Conservation (phyloP, 1,284 basidiomycete species). For the Ganoderma multipileum region DNA sequence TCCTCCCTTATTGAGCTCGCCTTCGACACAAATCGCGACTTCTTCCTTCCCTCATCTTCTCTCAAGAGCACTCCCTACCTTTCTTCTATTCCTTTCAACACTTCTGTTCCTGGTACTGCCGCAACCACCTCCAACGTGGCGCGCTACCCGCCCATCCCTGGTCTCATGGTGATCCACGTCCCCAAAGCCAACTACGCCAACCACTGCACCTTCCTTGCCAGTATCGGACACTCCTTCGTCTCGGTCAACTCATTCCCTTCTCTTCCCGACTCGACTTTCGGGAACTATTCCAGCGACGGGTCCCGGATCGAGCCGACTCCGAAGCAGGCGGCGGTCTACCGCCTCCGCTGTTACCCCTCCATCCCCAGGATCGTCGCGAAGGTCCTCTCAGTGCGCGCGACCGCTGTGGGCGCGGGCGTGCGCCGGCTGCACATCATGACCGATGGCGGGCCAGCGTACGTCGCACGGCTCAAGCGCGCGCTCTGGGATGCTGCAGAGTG, state of each 20-base stretch:
- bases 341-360: constrained; percentile 55
- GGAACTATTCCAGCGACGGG: not conserved
- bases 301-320: not conserved
- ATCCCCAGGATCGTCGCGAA: constrained; percentile 51
- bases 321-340: constrained; percentile 35
- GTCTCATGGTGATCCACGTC: constrained; percentile 63
- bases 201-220: constrained; percentile 56
- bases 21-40: constrained; percentile 44
- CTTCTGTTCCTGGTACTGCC: constrained; percentile 11
- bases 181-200: constrained; percentile 64
- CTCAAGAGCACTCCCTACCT: constrained; percentile 9
- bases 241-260: constrained; percentile 51
- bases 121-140: not conserved
- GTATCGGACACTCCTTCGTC: constrained; percentile 48
- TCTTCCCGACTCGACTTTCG: constrained; percentile 33
- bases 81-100: constrained; percentile 25
- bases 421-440: constrained; percentile 60
- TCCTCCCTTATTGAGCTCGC: constrained; percentile 64
- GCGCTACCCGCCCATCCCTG: constrained; percentile 35
- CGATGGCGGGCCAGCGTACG: constrained; percentile 51
- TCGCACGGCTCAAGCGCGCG: constrained; percentile 49
- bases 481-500: constrained; percentile 37
- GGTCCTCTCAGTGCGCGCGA: constrained; percentile 45
- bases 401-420: constrained; percentile 35
- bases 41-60: constrained; percentile 39